Conservation (phyloP, 345 rosid species). For the Pistacia vera region DNA sequence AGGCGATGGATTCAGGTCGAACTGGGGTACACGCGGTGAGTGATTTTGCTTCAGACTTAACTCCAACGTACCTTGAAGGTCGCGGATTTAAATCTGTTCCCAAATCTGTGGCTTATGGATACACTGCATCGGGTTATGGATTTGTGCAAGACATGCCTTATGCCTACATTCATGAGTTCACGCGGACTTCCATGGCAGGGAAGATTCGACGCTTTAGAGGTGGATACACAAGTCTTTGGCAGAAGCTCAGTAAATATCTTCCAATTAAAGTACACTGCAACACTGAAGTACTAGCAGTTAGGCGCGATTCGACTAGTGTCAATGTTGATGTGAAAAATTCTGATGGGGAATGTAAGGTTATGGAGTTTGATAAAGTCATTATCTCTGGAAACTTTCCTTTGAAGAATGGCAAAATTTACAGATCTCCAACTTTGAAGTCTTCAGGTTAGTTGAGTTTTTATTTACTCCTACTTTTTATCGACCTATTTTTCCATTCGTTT, state of each 20-base stretch:
- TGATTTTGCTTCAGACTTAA: constrained; percentile 55
- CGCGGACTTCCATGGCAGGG: constrained; percentile 74
- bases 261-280: constrained; percentile 43
- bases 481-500: not conserved
- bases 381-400: constrained; percentile 60
- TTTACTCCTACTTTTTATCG: not conserved
- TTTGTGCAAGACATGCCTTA: constrained; percentile 72
- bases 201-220: constrained; percentile 63
- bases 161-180: constrained; percentile 69
- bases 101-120: constrained; percentile 64
- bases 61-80: constrained; percentile 46
- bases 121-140: constrained; percentile 78
- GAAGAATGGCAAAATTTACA: constrained; percentile 49
- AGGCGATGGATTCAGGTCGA: constrained; percentile 48
- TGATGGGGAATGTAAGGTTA: constrained; percentile 35
- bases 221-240: constrained; percentile 63
- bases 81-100: constrained; percentile 55
- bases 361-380: constrained; percentile 62
- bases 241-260: constrained; percentile 47
- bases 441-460: constrained; percentile 37
- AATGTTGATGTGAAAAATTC: constrained; percentile 33
- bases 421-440: constrained; percentile 36
- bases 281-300: constrained; percentile 52
- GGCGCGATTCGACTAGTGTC: constrained; percentile 38
- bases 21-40: constrained; percentile 66